phyloP scores from a whole-genome alignment of 345 rosid species.

The Triadica sebifera region DNA sequence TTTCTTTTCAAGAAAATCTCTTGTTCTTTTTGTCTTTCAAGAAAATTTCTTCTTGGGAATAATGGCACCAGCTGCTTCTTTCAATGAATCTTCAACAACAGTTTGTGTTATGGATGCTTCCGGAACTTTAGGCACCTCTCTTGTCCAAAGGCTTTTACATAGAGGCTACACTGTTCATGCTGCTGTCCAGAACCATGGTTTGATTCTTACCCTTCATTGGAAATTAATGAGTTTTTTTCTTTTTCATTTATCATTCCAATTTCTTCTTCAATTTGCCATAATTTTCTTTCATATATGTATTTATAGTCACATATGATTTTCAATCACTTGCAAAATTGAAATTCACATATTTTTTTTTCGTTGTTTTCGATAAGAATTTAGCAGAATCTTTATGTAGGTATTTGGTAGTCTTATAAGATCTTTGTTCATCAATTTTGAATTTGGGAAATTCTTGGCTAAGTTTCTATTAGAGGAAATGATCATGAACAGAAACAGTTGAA shows the following conservation, averaged over 20 bases:
- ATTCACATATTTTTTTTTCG: not conserved
- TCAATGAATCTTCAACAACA: constrained; percentile 16
- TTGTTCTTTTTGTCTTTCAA: not conserved
- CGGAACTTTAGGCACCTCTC: constrained; percentile 46
- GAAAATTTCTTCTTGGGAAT: not conserved
- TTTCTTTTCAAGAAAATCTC: not conserved
- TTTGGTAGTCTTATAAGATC: not conserved
- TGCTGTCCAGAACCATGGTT: constrained; percentile 46
- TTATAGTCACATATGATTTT: no score
- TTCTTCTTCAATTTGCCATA: constrained; percentile 1
- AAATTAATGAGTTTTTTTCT: not conserved
- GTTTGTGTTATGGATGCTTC: constrained; percentile 72
- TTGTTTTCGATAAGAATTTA: not conserved
- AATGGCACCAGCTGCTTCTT: constrained; percentile 46
- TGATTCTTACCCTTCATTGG: not conserved
- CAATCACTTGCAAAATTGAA: not conserved
- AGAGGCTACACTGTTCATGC: constrained; percentile 67
- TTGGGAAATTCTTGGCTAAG: not conserved
- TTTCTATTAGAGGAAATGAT: not conserved
- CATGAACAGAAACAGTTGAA: not conserved
- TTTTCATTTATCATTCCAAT: not conserved
- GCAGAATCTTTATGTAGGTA: not conserved
- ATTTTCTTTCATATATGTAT: not conserved
- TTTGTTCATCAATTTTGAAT: not conserved
- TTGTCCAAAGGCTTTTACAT: constrained; percentile 44